Percentiles rank a stretch among this genome's conserved stretches.
Evolutionary conservation across 1,139 yeast species (phyloP).

Genomic region (Lodderomyces metapsilosis): DNA sequence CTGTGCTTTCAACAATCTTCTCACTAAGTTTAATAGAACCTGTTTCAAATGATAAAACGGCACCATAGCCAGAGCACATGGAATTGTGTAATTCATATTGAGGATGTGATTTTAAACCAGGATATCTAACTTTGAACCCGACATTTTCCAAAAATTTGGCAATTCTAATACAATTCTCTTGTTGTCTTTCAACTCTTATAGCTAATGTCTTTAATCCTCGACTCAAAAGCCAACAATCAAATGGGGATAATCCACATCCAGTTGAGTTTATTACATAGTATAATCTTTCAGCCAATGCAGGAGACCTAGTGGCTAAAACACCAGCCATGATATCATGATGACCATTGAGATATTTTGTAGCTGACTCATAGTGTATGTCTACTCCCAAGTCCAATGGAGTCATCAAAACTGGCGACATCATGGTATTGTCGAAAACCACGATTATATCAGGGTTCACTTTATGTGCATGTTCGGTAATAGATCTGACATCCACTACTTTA

Average conservation of each 20-base stretch:
- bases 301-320: conserved; percentile 67
- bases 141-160: conserved; percentile 68
- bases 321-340: conserved; percentile 98
- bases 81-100: conserved; percentile 75
- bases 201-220: conserved; percentile 87
- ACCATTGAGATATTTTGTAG: conserved; percentile 88
- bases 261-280: conserved; percentile 82
- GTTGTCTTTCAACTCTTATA: conserved; percentile 84
- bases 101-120: conserved; percentile 81
- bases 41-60: conserved; percentile 85
- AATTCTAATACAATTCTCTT: conserved; percentile 68
- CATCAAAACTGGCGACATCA: conserved; percentile 90
- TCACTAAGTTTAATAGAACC: conserved; percentile 69
- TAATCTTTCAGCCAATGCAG: conserved; percentile 63
- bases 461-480: conserved; percentile 67
- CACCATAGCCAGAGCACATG: conserved; percentile 85
- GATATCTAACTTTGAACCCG: conserved; percentile 73
- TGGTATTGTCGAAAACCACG: conserved; percentile 90
- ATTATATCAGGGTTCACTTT: conserved; percentile 61
- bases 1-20: conserved; percentile 70
- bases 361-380: conserved; percentile 90
- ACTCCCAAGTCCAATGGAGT: conserved; percentile 83
- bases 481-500: conserved; percentile 76
- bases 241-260: conserved; percentile 89
- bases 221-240: conserved; percentile 83